These are phyloP conservation scores for Berkeleyomyces rouxiae DNA, from an alignment of 2,329 filamentous ascomycete genomes.

Conservation along the genomic window DNA sequence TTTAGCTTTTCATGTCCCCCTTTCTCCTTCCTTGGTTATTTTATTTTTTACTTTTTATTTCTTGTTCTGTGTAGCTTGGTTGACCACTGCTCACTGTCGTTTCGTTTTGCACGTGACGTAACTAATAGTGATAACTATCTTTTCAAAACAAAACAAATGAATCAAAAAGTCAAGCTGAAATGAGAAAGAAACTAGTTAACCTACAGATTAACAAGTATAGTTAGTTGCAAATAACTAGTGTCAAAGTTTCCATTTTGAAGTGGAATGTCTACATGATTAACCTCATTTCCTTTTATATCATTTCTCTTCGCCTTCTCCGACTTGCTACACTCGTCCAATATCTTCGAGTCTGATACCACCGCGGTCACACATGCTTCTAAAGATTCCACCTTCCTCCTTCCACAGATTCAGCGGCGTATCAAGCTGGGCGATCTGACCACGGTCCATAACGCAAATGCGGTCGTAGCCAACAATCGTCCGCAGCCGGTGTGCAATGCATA, in stretches of 20 bases:
- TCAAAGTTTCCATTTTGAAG: not conserved
- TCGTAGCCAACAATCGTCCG: conserved; percentile 91
- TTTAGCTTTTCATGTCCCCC: not conserved
- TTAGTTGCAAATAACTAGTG: too few species aligned
- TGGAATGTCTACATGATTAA: not conserved
- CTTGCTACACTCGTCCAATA: conserved; percentile 20
- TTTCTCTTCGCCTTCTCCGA: conserved; percentile 19
- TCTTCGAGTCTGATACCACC: conserved; percentile 54
- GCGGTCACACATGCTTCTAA: conserved; percentile 75
- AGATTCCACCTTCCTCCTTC: conserved; percentile 53
- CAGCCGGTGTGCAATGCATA: conserved; percentile 85
- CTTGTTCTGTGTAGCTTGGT: too few species aligned
- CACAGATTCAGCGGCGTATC: conserved; percentile 62
- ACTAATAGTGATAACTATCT: too few species aligned
- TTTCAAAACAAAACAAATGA: too few species aligned
- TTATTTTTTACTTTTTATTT: not conserved
- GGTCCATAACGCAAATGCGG: conserved; percentile 92
- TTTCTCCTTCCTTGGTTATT: not conserved
- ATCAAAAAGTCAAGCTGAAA: too few species aligned
- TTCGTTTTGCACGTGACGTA: too few species aligned
- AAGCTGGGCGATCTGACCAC: conserved; percentile 72
- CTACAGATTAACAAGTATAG: too few species aligned
- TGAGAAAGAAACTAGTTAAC: too few species aligned
- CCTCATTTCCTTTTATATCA: conserved; percentile 16
- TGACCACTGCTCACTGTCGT: too few species aligned